Conservation (phyloP, 257 asterid genomes). For the Solanum tarijense region DNA sequence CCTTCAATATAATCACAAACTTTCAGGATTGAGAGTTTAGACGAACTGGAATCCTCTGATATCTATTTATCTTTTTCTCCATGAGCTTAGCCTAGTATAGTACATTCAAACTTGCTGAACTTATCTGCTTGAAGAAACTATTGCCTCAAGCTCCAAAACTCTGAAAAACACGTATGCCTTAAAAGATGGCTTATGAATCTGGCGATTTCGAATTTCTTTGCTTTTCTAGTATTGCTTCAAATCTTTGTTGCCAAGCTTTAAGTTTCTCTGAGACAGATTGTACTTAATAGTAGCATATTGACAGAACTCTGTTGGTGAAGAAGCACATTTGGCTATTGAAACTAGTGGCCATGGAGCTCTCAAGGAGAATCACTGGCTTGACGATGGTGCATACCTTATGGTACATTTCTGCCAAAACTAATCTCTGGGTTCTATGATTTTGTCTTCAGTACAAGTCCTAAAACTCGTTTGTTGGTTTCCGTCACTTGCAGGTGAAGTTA, state of each 20-base stretch:
- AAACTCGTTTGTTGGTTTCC: not conserved
- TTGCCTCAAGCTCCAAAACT: not conserved
- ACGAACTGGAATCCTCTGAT: not conserved
- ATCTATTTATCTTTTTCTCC: not conserved
- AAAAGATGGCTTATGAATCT: not conserved
- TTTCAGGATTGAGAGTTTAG: not conserved
- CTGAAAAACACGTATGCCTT: not conserved
- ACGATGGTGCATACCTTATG: conserved; percentile 99
- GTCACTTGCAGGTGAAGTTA: conserved; percentile 63
- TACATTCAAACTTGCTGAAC: not conserved
- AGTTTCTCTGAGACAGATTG: not conserved
- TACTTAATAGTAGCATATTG: conserved; percentile 10
- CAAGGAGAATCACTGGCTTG: conserved; percentile 98
- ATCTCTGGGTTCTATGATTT: not conserved
- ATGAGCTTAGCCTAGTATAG: not conserved
- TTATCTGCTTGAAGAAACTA: not conserved
- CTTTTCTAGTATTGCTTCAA: not conserved
- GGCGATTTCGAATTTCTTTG: not conserved
- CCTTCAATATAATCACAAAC: not conserved
- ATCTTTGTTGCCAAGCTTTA: not conserved
- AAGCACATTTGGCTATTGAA: conserved; percentile 94
- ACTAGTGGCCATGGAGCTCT: conserved; percentile 99
- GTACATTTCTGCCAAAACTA: conserved; percentile 24
- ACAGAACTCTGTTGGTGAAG: conserved; percentile 84
- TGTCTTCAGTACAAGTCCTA: not conserved